A percentile compares a stretch with the other conserved stretches of the same genome.
These are phyloP conservation scores for Pseudozyma sp. DNA, from an alignment of 1,284 basidiomycete genomes.

Conservation along the genomic window DNA sequence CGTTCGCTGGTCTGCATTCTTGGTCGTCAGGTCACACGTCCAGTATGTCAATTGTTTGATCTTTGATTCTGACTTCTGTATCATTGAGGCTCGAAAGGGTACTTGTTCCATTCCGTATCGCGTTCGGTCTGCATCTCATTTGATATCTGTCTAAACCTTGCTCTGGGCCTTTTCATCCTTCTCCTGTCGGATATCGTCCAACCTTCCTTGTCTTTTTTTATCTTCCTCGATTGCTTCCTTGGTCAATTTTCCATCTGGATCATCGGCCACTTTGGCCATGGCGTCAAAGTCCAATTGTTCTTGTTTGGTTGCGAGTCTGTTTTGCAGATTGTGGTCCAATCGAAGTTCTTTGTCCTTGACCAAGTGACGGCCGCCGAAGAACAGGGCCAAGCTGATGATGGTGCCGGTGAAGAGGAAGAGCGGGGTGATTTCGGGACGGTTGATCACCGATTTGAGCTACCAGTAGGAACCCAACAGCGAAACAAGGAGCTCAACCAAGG, in stretches of 20 bases:
- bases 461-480: not conserved
- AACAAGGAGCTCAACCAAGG: not conserved
- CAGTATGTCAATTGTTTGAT: no score
- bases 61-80: no score
- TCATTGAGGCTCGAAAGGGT: not conserved
- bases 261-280: conserved; percentile 36
- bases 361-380: conserved; percentile 38
- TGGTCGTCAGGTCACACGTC: no score
- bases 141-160: conserved; percentile 10
- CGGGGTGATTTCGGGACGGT: conserved; percentile 48
- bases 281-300: conserved; percentile 38
- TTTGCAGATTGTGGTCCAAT: conserved; percentile 26
- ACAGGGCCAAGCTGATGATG: conserved; percentile 42
- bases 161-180: conserved; percentile 33
- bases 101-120: not conserved
- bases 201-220: conserved; percentile 11
- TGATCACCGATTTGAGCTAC: conserved; percentile 32
- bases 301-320: conserved; percentile 28
- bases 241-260: conserved; percentile 43
- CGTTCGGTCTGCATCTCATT: not conserved
- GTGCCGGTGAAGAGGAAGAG: conserved; percentile 50
- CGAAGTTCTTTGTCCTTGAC: conserved; percentile 41
- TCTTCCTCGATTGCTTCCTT: conserved; percentile 38
- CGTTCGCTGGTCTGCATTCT: no score
- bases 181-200: conserved; percentile 22